Evolutionary conservation across 495 filamentous ascomycete genomes (phyloP).

Genomic region (Hypoxylon lienhwacheense): DNA sequence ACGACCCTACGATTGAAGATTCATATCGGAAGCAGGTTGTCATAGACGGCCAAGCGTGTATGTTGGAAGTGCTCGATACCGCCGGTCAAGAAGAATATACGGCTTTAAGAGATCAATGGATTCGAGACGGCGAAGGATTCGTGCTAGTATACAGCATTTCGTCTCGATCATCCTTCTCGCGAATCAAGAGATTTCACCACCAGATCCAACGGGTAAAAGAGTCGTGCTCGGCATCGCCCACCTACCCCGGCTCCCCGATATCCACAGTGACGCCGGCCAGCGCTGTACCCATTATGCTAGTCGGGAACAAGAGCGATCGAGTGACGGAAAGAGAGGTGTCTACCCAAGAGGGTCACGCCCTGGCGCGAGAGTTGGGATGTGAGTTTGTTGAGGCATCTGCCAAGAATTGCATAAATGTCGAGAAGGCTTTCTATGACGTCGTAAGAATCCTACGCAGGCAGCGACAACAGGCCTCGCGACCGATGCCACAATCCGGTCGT

Average conservation of each 20-base stretch:
- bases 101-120: conserved; percentile 96
- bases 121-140: conserved; percentile 95
- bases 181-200: conserved; percentile 92
- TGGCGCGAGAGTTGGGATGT: conserved; percentile 90
- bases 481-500: conserved; percentile 37
- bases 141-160: conserved; percentile 98
- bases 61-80: conserved; percentile 98
- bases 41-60: conserved; percentile 94
- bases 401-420: conserved; percentile 99
- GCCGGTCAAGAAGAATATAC: conserved; percentile 99
- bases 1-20: conserved; percentile 96
- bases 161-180: conserved; percentile 88
- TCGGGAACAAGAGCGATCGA: conserved; percentile 97
- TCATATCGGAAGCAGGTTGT: conserved; percentile 98
- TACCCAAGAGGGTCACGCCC: conserved; percentile 89
- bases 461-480: conserved; percentile 58
- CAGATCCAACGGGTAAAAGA: conserved; percentile 98
- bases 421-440: conserved; percentile 98
- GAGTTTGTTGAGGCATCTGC: conserved; percentile 98
- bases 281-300: conserved; percentile 92
- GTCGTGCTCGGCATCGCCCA: conserved; percentile 77
- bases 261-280: conserved; percentile 54
- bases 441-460: conserved; percentile 86
- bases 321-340: conserved; percentile 95
- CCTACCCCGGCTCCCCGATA: conserved; percentile 63